These are phyloP conservation scores for Trichosporon sp. DNA, from an alignment of 1,284 basidiomycete genomes.

Conservation along the genomic window DNA sequence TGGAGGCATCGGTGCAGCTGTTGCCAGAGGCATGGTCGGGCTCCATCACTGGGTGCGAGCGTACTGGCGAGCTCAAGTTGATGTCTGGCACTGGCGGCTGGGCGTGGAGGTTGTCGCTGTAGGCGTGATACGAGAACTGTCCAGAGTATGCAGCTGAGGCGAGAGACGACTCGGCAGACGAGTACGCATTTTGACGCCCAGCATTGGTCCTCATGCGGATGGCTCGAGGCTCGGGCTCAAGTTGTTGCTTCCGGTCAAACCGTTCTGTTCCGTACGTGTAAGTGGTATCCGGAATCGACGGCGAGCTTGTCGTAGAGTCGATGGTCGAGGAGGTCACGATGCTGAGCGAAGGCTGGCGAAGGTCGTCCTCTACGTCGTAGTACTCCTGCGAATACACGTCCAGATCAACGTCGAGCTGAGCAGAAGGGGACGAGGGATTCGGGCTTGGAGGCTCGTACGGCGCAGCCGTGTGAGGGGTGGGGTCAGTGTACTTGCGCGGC, in stretches of 20 bases:
- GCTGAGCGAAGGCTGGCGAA: conserved; percentile 40
- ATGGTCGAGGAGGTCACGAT: conserved; percentile 43
- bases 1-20: background rate
- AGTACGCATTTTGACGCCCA: conserved; percentile 40
- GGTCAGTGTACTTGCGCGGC: conserved; percentile 40
- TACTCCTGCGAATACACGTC: conserved; percentile 34
- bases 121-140: conserved; percentile 34
- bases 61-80: background rate
- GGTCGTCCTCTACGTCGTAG: conserved; percentile 25
- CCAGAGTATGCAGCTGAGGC: conserved; percentile 38
- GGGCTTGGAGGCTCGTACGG: conserved; percentile 14
- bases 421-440: conserved; percentile 1
- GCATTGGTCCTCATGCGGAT: conserved; percentile 31
- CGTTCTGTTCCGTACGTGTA: conserved; percentile 29
- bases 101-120: conserved; percentile 26
- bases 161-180: conserved; percentile 43
- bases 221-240: conserved; percentile 27
- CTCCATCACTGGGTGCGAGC: background rate
- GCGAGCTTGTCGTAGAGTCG: conserved; percentile 39
- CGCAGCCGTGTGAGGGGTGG: conserved; percentile 22
- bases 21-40: background rate
- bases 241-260: conserved; percentile 22
- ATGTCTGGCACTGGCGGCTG: conserved; percentile 36
- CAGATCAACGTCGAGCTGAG: conserved; percentile 38
- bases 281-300: conserved; percentile 25